Percentiles rank a stretch among this genome's conserved stretches.
These are phyloP conservation scores for Pilaira anomala DNA, from an alignment of 192 early-diverging fungal species.

Conservation along the genomic window DNA sequence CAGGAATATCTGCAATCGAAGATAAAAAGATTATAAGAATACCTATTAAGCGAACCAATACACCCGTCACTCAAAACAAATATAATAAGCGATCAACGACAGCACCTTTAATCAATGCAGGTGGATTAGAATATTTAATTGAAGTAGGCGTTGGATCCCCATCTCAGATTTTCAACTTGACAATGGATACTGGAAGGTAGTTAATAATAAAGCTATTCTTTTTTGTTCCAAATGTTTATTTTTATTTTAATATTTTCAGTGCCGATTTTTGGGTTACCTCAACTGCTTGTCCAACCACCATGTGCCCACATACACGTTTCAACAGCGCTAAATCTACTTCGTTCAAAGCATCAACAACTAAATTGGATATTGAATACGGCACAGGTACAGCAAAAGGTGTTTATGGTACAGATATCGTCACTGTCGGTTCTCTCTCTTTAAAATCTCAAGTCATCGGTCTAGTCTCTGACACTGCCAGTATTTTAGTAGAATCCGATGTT, in stretches of 20 bases:
- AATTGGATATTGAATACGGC: constrained; percentile 30
- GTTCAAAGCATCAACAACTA: constrained; percentile 7
- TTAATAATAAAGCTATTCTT: neutral
- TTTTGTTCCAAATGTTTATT: neutral
- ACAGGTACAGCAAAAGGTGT: constrained; percentile 29
- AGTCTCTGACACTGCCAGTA: constrained; percentile 14
- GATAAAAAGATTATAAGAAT: neutral
- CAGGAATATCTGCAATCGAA: neutral
- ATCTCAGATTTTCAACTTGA: constrained; percentile 86
- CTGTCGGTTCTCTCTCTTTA: constrained; percentile 15
- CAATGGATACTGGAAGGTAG: constrained; percentile 78
- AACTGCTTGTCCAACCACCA: constrained; percentile 13
- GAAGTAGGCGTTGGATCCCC: constrained; percentile 82
- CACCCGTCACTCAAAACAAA: neutral
- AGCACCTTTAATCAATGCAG: constrained; percentile 14
- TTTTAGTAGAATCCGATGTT: constrained; percentile 9
- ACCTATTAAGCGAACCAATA: neutral
- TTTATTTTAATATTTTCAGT: constrained; percentile 7
- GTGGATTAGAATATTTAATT: constrained; percentile 25
- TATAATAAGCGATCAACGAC: neutral
- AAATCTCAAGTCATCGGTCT: constrained; percentile 28
- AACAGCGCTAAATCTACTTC: constrained; percentile 19
- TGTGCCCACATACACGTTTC: constrained; percentile 28
- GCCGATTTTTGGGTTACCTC: constrained; percentile 36
- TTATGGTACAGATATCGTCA: constrained; percentile 28